These are phyloP conservation scores for Neurospora hispaniola DNA, from an alignment of 495 filamentous ascomycete genomes.

Conservation along the genomic window DNA sequence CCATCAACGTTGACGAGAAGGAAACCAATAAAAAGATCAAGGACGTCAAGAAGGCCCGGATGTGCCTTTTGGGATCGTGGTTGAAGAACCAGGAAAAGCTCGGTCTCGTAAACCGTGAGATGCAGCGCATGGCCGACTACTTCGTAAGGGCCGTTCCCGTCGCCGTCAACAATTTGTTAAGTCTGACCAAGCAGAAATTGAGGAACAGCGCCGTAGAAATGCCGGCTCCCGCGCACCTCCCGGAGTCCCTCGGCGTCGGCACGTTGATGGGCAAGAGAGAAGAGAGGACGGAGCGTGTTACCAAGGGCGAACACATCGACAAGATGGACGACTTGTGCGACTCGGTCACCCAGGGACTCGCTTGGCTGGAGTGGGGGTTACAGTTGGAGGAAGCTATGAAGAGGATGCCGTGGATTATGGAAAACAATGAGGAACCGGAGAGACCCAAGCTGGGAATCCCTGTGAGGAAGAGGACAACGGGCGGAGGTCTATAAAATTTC, in stretches of 20 bases:
- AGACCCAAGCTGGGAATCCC: not conserved
- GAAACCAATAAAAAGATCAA: slow-evolving; percentile 4
- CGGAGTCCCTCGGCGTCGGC: not conserved
- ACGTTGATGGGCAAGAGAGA: not conserved
- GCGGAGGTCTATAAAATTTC: not conserved
- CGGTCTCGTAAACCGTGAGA: not conserved
- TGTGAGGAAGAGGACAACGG: not conserved
- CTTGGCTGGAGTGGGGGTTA: slow-evolving; percentile 76
- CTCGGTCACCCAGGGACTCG: slow-evolving; percentile 74
- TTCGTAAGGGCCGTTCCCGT: not conserved
- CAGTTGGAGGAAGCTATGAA: slow-evolving; percentile 43
- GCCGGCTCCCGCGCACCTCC: not conserved
- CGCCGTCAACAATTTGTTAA: not conserved
- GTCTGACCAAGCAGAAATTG: not conserved
- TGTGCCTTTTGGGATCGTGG: slow-evolving; percentile 14
- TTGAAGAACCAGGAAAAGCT: not conserved
- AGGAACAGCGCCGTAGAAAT: not conserved
- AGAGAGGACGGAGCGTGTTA: not conserved
- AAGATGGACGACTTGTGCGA: slow-evolving; percentile 80
- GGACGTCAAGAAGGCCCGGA: slow-evolving; percentile 18
- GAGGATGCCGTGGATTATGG: slow-evolving; percentile 18
- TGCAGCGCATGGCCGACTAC: not conserved
- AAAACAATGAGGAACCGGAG: not conserved
- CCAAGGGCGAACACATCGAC: not conserved
- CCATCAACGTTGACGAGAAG: not conserved